Evolutionary conservation across 768 basidiomycete genomes (phyloP).

Genomic region (Mycena rebaudengoi): DNA sequence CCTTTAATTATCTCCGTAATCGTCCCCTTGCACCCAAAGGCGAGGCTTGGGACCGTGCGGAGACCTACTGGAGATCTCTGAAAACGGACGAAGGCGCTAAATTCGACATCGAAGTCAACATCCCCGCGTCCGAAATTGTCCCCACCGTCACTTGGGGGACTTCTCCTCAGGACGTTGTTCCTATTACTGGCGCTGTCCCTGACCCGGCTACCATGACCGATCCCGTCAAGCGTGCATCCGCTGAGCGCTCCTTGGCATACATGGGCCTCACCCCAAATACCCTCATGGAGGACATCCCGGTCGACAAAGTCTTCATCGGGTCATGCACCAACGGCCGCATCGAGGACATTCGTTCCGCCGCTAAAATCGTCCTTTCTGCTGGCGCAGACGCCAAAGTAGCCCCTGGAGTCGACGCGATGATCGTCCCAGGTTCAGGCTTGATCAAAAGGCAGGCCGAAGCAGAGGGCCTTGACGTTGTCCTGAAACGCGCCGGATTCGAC

Average conservation of each 20-base stretch:
- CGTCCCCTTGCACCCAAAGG: conserved; percentile 86
- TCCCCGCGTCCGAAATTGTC: conserved; percentile 85
- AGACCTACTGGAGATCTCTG: conserved; percentile 86
- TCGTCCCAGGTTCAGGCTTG: conserved; percentile 91
- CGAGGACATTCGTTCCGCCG: conserved; percentile 90
- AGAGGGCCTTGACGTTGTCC: conserved; percentile 86
- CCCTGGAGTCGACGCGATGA: conserved; percentile 81
- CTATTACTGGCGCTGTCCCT: conserved; percentile 85
- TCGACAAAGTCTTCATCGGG: conserved; percentile 94
- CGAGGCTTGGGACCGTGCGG: conserved; percentile 86
- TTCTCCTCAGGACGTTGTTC: conserved; percentile 86
- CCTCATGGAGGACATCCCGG: conserved; percentile 77
- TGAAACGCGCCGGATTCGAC: conserved; percentile 92
- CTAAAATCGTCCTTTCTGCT: conserved; percentile 77
- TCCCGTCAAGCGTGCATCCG: conserved; percentile 69
- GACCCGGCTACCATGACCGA: conserved; percentile 75
- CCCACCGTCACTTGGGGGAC: conserved; percentile 96
- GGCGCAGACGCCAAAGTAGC: conserved; percentile 80
- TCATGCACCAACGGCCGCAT: conserved; percentile 96
- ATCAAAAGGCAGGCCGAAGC: conserved; percentile 92
- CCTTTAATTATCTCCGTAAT: conserved; percentile 83
- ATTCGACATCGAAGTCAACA: conserved; percentile 84
- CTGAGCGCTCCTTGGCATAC: conserved; percentile 81
- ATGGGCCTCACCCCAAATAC: conserved; percentile 87
- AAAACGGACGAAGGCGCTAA: conserved; percentile 83